Evolutionary conservation across 2,329 filamentous ascomycete species (phyloP), one percentile per base, ranked within the genome.

Genomic region (Epichloe aotearoae): DNA sequence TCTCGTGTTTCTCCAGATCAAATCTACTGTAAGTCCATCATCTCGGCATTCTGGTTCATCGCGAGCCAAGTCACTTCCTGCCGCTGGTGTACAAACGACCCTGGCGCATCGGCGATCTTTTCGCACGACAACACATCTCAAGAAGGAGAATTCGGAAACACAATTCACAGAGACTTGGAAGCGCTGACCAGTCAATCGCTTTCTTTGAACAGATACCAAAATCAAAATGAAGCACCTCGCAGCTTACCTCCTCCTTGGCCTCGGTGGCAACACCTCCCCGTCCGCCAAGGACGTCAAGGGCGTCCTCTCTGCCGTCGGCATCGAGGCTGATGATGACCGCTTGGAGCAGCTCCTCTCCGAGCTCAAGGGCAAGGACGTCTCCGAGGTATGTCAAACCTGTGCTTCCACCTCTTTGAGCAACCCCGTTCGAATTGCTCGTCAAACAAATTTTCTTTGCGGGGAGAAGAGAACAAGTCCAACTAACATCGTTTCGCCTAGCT

Each of bases 191-290:
- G 3, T 11, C 1, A 54, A 54, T 65, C 37, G 6, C 15, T 20
- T 10, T 33, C 46, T 36, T 17, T 46, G 43, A 43, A 60, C 61
- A 67, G 63, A 67, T 72, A 68, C 55, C 54, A 61, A 65, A 59
- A 63, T 64, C 72, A 95, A 84, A 88, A 97, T 98, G 93, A 97
- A 98, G 90, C 85, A 97, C 79, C 86, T 98, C 79, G 93, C 93
- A 72, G 91, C 93, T 72, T 97, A 95, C 83, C 89, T 98, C 69
- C 91, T 98, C 70, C 88, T 97, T 73, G 76, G 77, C 77, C 86
- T 97, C 64, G 91, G 81, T 72, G 93, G 93, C 76, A 97, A 96
- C 82, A 72, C 80, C 77, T 82, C 83, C 59, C 93, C 93, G 64
- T 89, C 86, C 59, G 88, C 86, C 65, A 72, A 73, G 61, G 90